Base-by-base conservation (phyloP, 2,329 filamentous ascomycete genomes). In the Neoarthrinium moseri region DNA sequence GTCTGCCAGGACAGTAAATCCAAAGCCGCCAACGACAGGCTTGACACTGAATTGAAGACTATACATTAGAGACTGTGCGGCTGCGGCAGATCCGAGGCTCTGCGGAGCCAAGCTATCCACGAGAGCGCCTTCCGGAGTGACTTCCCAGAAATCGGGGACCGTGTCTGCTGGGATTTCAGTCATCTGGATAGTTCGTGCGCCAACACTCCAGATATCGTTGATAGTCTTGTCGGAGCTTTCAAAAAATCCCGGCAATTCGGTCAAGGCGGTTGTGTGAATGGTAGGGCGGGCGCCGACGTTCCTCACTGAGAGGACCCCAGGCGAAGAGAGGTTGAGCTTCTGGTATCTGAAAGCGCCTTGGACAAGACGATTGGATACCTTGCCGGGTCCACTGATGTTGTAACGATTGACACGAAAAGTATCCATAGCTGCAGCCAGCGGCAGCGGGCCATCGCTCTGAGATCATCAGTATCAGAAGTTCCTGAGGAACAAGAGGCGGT, bases 331-430 rank as follows among this genome's bases (percentile, higher is more conserved):
- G 26, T 63, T 66, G 11, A 68, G 51, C 48, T 67, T 66, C 49
- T 68, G 65, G 47, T 67, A 69, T 5, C 64, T 54, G 27, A 67
- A 59, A 8, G 55, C 62, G 5, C 65, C 65, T 49, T 67, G 65
- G n/a, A 68, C 55, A 5, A 68, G 56, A n/a, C 59, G 57, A 48
- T 65, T 67, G 0, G 51, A 57, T 20, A 61, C 50, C n/a, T 43
- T 33, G 0, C 45, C 51, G 4, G 50, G 34, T 4, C 43, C 45
- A 6, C 56, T 60, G 40, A 68, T 56, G 43, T 66, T 66, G 52
- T 67, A 67, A 5, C 49, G 53, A 27, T 63, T 67, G 3, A 67
- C 50, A 7, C 64, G 53, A 47, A 66, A 68, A 1, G 61, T 64
- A 36, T 68, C 63, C 63, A 68, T 65, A 4, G 65, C 60, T 10